A percentile compares a stretch with the other conserved stretches of the same genome.
Conservation (phyloP, 805 yeast genomes). For the Candida gorgasii region DNA sequence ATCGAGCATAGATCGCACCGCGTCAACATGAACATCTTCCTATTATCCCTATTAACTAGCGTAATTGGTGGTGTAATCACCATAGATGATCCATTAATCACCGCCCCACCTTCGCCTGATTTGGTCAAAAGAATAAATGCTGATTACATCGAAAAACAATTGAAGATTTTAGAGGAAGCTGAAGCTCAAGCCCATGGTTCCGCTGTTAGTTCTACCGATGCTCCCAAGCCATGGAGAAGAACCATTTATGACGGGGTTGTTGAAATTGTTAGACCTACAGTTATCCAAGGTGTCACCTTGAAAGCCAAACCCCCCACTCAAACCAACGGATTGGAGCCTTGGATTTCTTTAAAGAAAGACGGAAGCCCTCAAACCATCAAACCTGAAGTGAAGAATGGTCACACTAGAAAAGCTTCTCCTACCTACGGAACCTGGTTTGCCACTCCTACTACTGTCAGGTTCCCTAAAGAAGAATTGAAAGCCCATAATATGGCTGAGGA, state of each 20-base stretch:
- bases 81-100: constrained; percentile 7
- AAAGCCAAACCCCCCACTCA: constrained; percentile 70
- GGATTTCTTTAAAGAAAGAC: constrained; percentile 76
- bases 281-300: constrained; percentile 63
- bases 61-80: not conserved
- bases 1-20: too few species aligned
- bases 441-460: constrained; percentile 59
- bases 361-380: constrained; percentile 79
- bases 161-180: constrained; percentile 11
- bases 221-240: constrained; percentile 68
- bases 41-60: not conserved
- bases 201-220: constrained; percentile 13
- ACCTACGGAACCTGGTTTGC: constrained; percentile 77
- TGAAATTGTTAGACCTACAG: constrained; percentile 67
- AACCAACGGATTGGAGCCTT: constrained; percentile 70
- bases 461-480: constrained; percentile 60
- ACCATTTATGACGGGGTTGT: constrained; percentile 57
- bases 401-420: constrained; percentile 65
- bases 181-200: constrained; percentile 11
- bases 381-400: constrained; percentile 76
- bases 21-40: constrained; percentile 1
- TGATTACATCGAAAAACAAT: constrained; percentile 13
- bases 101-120: constrained; percentile 6
- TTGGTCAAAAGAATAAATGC: constrained; percentile 14
- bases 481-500: constrained; percentile 73